Base-by-base conservation (phyloP, 768 basidiomycete species). In the Neoboletus brunneissimus region DNA sequence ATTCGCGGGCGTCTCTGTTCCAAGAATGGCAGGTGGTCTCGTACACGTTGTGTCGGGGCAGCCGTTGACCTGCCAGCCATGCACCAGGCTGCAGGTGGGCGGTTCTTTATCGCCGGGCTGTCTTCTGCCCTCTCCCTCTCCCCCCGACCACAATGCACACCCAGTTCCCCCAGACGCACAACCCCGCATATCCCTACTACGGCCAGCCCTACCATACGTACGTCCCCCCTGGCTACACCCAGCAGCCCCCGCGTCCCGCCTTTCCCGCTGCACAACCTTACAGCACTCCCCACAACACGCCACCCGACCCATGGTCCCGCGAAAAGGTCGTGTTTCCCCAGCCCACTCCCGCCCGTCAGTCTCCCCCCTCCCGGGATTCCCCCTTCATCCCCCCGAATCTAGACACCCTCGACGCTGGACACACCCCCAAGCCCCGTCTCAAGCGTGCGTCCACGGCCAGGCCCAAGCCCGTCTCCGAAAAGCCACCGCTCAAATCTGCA, bases 401-500 rank as follows among this genome's bases (percentile, higher is more conserved):
- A 51, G 68, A 73, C 20, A 7, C 40, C 1, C 42, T 58, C 48
- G 60, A 61, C 38, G 48, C 64, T 20, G 52, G 54, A 4, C 66
- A 49, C 40, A 56, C 64, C 5, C 65, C 72, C n/a, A 73, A 72
- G 27, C 58, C 71, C 12, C 69, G 69, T 44, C 54, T 60, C 50
- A 77, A 77, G 58, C 77, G 76, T 37, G 70, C 73, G 57, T 67
- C 67, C 20, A 65, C 71, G 6, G 58, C 65, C 35, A 69, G 61
- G 12, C 55, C 72, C 20, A 59, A 53, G 35, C 57, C 64, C 9
- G 2, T 61, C 22, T 62, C 65, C 1, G 71, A 72, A 37, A 70
- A 66, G 47, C 74, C 72, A 2, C 78, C 71, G 13, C 73, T 84
- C 40, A 87, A 78, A 70, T 80, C 87, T 34, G 84, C 83, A 0